These are phyloP conservation scores for Yamadazyma kanchanaburiensis DNA, from an alignment of 1,139 yeast genomes.

Conservation along the genomic window DNA sequence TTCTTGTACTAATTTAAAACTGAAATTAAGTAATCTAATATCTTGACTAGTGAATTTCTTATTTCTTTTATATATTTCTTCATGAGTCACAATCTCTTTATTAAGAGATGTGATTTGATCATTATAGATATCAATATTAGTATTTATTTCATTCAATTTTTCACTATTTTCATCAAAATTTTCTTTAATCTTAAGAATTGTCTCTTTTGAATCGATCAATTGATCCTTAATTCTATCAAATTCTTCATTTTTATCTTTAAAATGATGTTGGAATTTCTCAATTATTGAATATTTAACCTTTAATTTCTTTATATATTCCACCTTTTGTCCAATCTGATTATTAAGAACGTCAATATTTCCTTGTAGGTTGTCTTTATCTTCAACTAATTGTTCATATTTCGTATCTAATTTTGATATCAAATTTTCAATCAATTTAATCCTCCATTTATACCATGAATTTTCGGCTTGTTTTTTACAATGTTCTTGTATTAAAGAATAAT, in stretches of 20 bases:
- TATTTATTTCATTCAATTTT: slow-evolving; percentile 13
- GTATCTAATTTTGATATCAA: slow-evolving; percentile 34
- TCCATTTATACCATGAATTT: slow-evolving; percentile 58
- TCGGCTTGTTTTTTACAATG: slow-evolving; percentile 49
- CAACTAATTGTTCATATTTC: slow-evolving; percentile 21
- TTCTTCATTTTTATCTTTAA: slow-evolving; percentile 14
- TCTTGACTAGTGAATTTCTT: slow-evolving; percentile 24
- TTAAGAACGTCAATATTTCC: slow-evolving; percentile 20
- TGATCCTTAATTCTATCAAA: slow-evolving; percentile 14
- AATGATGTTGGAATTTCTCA: slow-evolving; percentile 17
- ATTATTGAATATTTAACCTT: slow-evolving; percentile 19
- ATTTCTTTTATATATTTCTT: slow-evolving; percentile 16
- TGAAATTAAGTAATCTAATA: slow-evolving; percentile 19
- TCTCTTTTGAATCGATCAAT: slow-evolving; percentile 9
- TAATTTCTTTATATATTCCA: slow-evolving; percentile 12
- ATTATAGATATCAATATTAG: slow-evolving; percentile 10
- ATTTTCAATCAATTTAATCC: slow-evolving; percentile 40
- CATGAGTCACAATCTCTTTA: slow-evolving; percentile 13
- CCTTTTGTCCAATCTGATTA: slow-evolving; percentile 12
- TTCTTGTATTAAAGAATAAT: slow-evolving; percentile 46
- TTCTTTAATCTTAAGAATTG: slow-evolving; percentile 14
- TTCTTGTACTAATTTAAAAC: slow-evolving; percentile 21
- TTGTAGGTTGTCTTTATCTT: slow-evolving; percentile 22
- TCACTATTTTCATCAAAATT: slow-evolving; percentile 8
- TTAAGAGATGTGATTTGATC: slow-evolving; percentile 17